These are phyloP conservation scores for Aspergillus melleus DNA, from an alignment of 2,329 filamentous ascomycete genomes.

Conservation along the genomic window DNA sequence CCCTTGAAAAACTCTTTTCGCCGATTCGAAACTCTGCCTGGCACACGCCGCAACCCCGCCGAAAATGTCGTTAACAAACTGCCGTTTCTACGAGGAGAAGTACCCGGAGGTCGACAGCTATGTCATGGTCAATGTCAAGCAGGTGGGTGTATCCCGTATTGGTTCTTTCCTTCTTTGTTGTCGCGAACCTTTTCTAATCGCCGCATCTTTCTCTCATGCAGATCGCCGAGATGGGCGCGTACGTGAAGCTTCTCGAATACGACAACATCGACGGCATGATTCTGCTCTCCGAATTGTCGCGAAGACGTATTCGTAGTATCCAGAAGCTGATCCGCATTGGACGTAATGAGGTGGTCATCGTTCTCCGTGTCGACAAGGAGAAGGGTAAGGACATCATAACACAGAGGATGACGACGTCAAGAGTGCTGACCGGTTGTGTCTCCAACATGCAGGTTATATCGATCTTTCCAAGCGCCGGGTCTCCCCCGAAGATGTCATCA, in stretches of 20 bases:
- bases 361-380: constrained; percentile 98
- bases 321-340: constrained; percentile 98
- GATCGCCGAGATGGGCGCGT: constrained; percentile 99
- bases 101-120: constrained; percentile 98
- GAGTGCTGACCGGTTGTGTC: constrained; percentile 19
- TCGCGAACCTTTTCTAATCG: constrained; percentile 13
- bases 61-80: constrained; percentile 92
- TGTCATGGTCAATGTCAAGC: constrained; percentile 99
- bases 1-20: not conserved
- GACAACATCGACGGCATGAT: constrained; percentile 99
- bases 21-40: constrained; percentile 12
- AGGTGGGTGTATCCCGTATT: constrained; percentile 55
- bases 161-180: constrained; percentile 1
- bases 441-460: constrained; percentile 69
- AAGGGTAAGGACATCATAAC: constrained; percentile 65
- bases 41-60: constrained; percentile 49
- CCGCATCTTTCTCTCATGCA: constrained; percentile 35
- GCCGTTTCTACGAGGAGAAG: constrained; percentile 96
- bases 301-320: constrained; percentile 97
- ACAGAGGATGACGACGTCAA: not conserved
- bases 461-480: constrained; percentile 98
- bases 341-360: constrained; percentile 96
- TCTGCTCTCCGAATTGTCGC: constrained; percentile 91
- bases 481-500: constrained; percentile 93
- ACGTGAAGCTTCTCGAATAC: constrained; percentile 99